Base-by-base conservation (phyloP, 345 rosid species). In the Boechera retrofracta region DNA sequence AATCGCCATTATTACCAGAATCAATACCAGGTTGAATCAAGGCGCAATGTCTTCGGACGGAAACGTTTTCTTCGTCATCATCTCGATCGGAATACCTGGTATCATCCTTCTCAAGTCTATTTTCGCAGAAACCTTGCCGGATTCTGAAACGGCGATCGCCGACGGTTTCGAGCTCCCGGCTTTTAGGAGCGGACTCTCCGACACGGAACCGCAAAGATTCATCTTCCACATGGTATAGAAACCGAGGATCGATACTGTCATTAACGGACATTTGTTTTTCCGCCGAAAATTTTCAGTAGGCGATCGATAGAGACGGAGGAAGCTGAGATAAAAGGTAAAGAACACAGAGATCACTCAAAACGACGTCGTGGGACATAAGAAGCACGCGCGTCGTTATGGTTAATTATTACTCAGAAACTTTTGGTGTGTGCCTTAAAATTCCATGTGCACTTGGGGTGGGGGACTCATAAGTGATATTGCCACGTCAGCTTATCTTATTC, bases 101-200 rank as follows among this genome's bases (percentile, higher is more conserved):
- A 64, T 73, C 75, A 31, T 74, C 48, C 12, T 73, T 72, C 41
- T 77, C 71, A 26, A 16, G 51, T 48, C 79, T 55, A 11, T 73
- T 61, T 12, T 55, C 32, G 5, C 72, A 60, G 66, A 49, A 67
- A 71, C 69, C 69, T 56, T 80, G 57, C 77, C 77, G 85, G 59
- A 81, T 76, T 63, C 57, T 75, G 67, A 89, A 91, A 75, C 39
- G 85, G 11, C 93, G 85, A 68, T 86, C 85, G 69, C 75, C 74
- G 82, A 86, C 85, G 11, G 83, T 83, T 44, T 90, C 58, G 51
- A 90, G 88, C 45, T 89, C 89, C 18, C 88, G 77, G 62, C 83
- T 81, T 80, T 86, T 86, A 21, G 82, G 68, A 10, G 29, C 73
- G 24, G 91, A 83, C 41, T 83, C 94, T 47, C 76, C 84, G 4